Percentiles rank a stretch among this genome's conserved stretches.
Evolutionary conservation across 768 basidiomycete species (phyloP).

Genomic region (Boletus fagicola): DNA sequence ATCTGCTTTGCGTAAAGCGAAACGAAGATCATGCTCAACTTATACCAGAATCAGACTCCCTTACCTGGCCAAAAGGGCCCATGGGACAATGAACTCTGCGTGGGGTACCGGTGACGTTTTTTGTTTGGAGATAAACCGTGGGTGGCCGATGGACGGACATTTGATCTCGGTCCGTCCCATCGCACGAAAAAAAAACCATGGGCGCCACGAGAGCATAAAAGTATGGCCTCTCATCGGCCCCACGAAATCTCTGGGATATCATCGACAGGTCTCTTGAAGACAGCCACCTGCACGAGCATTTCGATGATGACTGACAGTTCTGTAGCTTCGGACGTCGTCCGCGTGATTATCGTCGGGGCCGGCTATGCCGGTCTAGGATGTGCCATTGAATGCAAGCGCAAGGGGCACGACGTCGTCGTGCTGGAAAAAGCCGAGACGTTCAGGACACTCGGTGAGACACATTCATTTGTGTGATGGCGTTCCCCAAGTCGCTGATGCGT

Average conservation of each 20-base stretch:
- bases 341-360: constrained; percentile 25
- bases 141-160: background rate
- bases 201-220: background rate
- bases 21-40: background rate
- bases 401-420: constrained; percentile 28
- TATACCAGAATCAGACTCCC: background rate
- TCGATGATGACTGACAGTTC: background rate
- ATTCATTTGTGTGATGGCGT: no score
- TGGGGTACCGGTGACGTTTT: background rate
- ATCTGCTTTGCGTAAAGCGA: background rate
- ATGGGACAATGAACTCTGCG: background rate
- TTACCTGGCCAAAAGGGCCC: background rate
- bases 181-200: background rate
- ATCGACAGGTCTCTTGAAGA: background rate
- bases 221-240: background rate
- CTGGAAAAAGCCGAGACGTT: constrained; percentile 24
- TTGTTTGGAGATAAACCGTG: background rate
- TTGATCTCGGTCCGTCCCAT: background rate
- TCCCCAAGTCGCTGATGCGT: background rate
- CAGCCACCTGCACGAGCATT: background rate
- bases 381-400: constrained; percentile 28
- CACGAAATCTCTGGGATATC: background rate
- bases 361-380: constrained; percentile 31
- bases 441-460: constrained; percentile 16
- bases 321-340: background rate